Evolutionary conservation across 345 rosid species (phyloP).

Genomic region (Eucalyptus sp.): DNA sequence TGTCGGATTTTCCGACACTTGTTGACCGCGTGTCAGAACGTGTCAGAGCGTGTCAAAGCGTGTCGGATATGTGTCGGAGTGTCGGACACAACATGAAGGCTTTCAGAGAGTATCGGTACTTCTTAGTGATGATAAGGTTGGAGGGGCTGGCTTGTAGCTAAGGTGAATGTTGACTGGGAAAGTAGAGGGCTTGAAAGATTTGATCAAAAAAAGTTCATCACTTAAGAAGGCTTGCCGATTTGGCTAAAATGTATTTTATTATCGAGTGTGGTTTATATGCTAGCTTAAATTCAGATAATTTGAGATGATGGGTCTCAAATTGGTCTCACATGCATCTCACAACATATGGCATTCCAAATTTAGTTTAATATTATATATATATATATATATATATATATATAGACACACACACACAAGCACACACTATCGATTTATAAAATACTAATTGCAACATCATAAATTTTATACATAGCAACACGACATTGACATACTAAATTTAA

Average conservation of each 20-base stretch:
- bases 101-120: too few species aligned
- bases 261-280: not conserved
- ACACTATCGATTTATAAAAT: too few species aligned
- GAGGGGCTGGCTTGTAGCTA: not conserved
- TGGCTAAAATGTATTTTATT: not conserved
- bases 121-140: not conserved
- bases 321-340: not conserved
- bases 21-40: too few species aligned
- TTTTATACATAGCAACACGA: not conserved
- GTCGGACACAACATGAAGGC: too few species aligned
- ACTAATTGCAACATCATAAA: not conserved
- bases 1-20: too few species aligned
- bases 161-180: not conserved
- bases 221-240: not conserved
- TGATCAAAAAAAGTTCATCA: not conserved
- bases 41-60: too few species aligned
- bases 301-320: not conserved
- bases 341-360: not conserved
- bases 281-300: not conserved
- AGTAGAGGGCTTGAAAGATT: not conserved
- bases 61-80: too few species aligned
- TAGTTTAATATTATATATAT: too few species aligned
- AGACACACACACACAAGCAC: too few species aligned
- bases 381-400: too few species aligned
- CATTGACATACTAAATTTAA: not conserved